Evolutionary conservation across 805 yeast species (phyloP).

Genomic region (Wickerhamomyces rabaulensis): DNA sequence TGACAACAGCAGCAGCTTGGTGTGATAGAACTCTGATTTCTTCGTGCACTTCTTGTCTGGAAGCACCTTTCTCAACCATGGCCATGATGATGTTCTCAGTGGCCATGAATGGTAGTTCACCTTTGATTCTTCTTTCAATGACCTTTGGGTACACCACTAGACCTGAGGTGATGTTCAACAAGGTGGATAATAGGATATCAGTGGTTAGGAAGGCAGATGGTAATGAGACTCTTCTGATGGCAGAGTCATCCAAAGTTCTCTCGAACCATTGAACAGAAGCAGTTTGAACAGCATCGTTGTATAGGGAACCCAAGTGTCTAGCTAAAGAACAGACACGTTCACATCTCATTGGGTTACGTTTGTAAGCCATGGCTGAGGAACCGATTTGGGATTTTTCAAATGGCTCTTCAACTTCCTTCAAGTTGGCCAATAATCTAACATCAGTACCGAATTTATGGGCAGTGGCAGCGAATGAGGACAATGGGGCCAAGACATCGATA

Average conservation of each 20-base stretch:
- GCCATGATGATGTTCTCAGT: slow-evolving; percentile 99
- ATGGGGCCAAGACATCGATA: slow-evolving; percentile 87
- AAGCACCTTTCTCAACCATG: slow-evolving; percentile 96
- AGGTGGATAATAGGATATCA: slow-evolving; percentile 84
- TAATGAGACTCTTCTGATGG: slow-evolving; percentile 92
- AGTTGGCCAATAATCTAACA: slow-evolving; percentile 88
- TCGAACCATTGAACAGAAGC: slow-evolving; percentile 99
- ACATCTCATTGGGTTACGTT: slow-evolving; percentile 99
- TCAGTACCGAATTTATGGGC: slow-evolving; percentile 98
- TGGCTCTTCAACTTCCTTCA: slow-evolving; percentile 97
- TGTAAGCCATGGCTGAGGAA: slow-evolving; percentile 97
- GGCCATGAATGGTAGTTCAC: slow-evolving; percentile 99
- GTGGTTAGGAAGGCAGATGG: slow-evolving; percentile 97
- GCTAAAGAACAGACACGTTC: slow-evolving; percentile 98
- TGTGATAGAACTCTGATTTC: slow-evolving; percentile 94
- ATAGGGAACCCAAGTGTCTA: slow-evolving; percentile 88
- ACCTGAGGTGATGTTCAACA: slow-evolving; percentile 90
- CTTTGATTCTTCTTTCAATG: slow-evolving; percentile 88
- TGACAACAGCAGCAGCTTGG: slow-evolving; percentile 95
- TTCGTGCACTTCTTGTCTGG: slow-evolving; percentile 98
- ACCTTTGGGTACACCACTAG: slow-evolving; percentile 98
- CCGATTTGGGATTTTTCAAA: slow-evolving; percentile 99
- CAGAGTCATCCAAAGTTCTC: slow-evolving; percentile 96
- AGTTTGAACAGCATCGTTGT: slow-evolving; percentile 91
- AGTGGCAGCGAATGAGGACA: slow-evolving; percentile 91